A percentile compares a stretch with the other conserved stretches of the same genome.
phyloP scores from a whole-genome alignment of 1,139 yeast species.

The Diutina pseudorugosa region DNA sequence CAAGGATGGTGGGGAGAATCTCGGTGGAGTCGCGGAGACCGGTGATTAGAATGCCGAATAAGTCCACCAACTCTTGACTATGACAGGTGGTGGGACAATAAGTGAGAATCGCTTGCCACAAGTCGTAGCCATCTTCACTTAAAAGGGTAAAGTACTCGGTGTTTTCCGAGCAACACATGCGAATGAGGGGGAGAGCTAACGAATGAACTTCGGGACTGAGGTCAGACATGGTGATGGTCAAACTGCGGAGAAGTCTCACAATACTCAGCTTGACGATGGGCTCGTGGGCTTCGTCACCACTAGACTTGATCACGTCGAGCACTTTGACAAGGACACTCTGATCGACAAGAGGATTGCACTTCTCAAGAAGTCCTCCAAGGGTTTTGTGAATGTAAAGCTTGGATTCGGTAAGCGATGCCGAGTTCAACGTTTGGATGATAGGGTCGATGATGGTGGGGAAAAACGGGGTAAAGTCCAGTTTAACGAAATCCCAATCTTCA shows the following conservation, averaged over 20 bases:
- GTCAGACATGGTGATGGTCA: slow-evolving; percentile 52
- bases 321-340: slow-evolving; percentile 39
- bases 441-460: slow-evolving; percentile 39
- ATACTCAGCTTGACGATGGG: slow-evolving; percentile 64
- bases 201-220: slow-evolving; percentile 48
- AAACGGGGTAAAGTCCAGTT: slow-evolving; percentile 54
- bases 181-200: slow-evolving; percentile 56
- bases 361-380: slow-evolving; percentile 50
- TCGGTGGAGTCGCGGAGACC: slow-evolving; percentile 62
- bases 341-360: slow-evolving; percentile 50
- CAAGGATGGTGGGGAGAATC: slow-evolving; percentile 53
- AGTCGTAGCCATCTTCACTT: slow-evolving; percentile 78
- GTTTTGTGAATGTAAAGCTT: slow-evolving; percentile 60
- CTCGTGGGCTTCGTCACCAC: slow-evolving; percentile 33
- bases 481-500: slow-evolving; percentile 81
- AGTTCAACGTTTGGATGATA: slow-evolving; percentile 32
- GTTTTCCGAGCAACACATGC: slow-evolving; percentile 46
- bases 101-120: slow-evolving; percentile 67
- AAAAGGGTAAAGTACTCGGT: slow-evolving; percentile 52
- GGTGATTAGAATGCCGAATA: slow-evolving; percentile 34
- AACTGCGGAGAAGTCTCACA: slow-evolving; percentile 52
- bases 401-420: slow-evolving; percentile 53
- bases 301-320: slow-evolving; percentile 47
- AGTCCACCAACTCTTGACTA: slow-evolving; percentile 22
- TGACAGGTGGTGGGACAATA: slow-evolving; percentile 27